Conservation (phyloP, 306 rosid species). For the Oxytropis ochrocephala region DNA sequence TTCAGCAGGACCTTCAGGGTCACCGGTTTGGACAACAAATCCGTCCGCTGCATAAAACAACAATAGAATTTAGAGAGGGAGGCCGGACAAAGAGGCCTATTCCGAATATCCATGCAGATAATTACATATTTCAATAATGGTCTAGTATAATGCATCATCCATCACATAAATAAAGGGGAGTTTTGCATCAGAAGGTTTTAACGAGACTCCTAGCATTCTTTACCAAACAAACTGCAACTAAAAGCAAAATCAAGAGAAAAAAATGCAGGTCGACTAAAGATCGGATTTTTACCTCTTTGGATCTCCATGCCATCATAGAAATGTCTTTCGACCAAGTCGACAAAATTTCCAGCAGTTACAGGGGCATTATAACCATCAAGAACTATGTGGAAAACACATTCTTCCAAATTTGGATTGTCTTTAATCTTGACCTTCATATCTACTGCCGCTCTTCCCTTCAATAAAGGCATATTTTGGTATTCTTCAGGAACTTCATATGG, state of each 20-base stretch:
- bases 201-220: background rate
- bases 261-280: background rate
- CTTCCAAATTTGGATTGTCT: slow-evolving; percentile 80
- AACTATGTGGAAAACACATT: slow-evolving; percentile 82
- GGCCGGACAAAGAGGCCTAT: background rate
- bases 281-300: slow-evolving; percentile 72
- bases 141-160: background rate
- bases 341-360: slow-evolving; percentile 85
- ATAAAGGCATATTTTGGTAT: slow-evolving; percentile 70
- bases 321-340: slow-evolving; percentile 89
- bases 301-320: slow-evolving; percentile 98
- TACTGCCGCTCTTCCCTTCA: slow-evolving; percentile 95
- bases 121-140: background rate
- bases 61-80: slow-evolving; percentile 6
- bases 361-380: slow-evolving; percentile 96
- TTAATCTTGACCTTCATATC: slow-evolving; percentile 98
- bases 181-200: background rate
- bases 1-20: slow-evolving; percentile 99
- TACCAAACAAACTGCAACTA: slow-evolving; percentile 9
- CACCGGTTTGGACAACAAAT: slow-evolving; percentile 96
- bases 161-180: background rate
- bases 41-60: slow-evolving; percentile 67
- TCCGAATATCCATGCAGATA: background rate
- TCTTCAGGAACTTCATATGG: slow-evolving; percentile 91
- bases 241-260: background rate